Evolutionary conservation across 768 basidiomycete species (phyloP).

Genomic region (Hemileccinum rubropunctum): DNA sequence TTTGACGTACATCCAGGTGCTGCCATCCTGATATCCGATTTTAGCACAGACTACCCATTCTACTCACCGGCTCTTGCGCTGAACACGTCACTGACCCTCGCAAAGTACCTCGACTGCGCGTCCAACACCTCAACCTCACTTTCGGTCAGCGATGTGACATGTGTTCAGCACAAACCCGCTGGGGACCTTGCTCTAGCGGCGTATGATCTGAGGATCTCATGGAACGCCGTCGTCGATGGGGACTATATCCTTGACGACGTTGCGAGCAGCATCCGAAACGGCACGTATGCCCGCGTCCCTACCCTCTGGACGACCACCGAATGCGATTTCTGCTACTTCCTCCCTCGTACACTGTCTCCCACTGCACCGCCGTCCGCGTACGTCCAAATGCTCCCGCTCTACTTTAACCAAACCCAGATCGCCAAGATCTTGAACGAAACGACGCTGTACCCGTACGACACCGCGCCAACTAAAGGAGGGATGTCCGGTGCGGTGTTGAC

Average conservation of each 20-base stretch:
- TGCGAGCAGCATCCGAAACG: constrained; percentile 10
- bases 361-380: constrained; percentile 10
- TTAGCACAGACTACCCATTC: constrained; percentile 11
- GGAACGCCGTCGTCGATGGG: constrained; percentile 16
- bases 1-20: constrained; percentile 4
- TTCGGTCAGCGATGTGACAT: background rate
- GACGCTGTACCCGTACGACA: constrained; percentile 18
- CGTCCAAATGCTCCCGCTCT: background rate
- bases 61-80: constrained; percentile 12
- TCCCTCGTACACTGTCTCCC: constrained; percentile 13
- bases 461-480: background rate
- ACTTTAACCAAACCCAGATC: constrained; percentile 10
- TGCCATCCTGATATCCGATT: constrained; percentile 19
- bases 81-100: constrained; percentile 12
- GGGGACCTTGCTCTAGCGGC: constrained; percentile 3
- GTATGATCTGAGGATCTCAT: constrained; percentile 5
- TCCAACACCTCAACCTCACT: constrained; percentile 9
- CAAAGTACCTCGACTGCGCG: constrained; percentile 16
- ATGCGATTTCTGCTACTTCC: constrained; percentile 20
- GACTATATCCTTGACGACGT: constrained; percentile 17
- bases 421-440: constrained; percentile 10
- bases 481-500: constrained; percentile 14
- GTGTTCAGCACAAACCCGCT: constrained; percentile 10
- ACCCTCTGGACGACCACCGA: constrained; percentile 16
- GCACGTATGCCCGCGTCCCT: constrained; percentile 13